Percentiles rank a stretch among this genome's conserved stretches.
phyloP scores from a whole-genome alignment of 2,329 filamentous ascomycete genomes.

The Aspergillus cejpii region DNA sequence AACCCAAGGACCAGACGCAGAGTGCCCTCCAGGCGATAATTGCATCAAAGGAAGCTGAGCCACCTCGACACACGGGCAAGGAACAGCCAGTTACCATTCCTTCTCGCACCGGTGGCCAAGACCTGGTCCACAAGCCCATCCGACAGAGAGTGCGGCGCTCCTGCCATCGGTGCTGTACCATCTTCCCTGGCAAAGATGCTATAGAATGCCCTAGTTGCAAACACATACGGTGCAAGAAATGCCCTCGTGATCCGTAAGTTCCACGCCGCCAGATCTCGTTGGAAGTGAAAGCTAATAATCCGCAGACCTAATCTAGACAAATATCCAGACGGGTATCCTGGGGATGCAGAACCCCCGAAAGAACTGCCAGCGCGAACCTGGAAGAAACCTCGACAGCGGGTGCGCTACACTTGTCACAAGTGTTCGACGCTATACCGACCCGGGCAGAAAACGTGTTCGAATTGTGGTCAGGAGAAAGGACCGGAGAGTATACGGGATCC shows the following conservation, averaged over 20 bases:
- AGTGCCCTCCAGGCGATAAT: constrained; percentile 18
- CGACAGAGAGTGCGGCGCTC: constrained; percentile 66
- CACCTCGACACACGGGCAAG: constrained; percentile 42
- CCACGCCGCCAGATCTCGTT: not conserved
- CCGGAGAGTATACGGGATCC: constrained; percentile 38
- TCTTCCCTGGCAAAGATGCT: constrained; percentile 50
- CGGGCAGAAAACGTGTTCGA: constrained; percentile 30
- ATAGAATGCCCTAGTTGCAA: constrained; percentile 63
- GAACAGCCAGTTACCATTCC: constrained; percentile 44
- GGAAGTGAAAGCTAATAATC: not conserved
- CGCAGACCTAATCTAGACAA: constrained; percentile 39
- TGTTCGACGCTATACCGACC: constrained; percentile 33
- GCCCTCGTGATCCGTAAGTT: constrained; percentile 71
- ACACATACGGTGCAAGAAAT: constrained; percentile 71
- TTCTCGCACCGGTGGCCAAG: constrained; percentile 60
- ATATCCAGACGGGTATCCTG: constrained; percentile 42
- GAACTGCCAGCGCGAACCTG: constrained; percentile 33
- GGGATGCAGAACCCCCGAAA: constrained; percentile 35
- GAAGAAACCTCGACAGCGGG: constrained; percentile 33
- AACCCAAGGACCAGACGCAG: constrained; percentile 54
- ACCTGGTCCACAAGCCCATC: constrained; percentile 64
- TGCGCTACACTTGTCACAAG: constrained; percentile 40
- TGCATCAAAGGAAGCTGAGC: constrained; percentile 8
- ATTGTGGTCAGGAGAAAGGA: constrained; percentile 40
- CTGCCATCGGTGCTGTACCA: constrained; percentile 65